Evolutionary conservation across 306 rosid species (phyloP).

Genomic region (Fragaria ananassa): DNA sequence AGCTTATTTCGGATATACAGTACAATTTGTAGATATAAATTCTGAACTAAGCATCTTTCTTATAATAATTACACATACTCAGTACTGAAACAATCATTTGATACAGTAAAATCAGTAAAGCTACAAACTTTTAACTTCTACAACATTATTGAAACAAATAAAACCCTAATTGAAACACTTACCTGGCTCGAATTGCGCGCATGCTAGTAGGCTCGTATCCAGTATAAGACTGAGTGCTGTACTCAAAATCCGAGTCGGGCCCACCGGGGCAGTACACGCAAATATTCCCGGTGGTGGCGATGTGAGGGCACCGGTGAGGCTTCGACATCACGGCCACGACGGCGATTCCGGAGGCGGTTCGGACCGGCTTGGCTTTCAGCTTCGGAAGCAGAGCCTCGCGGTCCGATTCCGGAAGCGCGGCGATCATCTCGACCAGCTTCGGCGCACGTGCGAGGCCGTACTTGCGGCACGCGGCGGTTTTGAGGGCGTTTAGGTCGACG

Average conservation of each 20-base stretch:
- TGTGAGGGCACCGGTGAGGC: constrained; percentile 96
- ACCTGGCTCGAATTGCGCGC: constrained; percentile 99
- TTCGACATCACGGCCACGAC: constrained; percentile 98
- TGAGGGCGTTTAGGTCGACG: constrained; percentile 86
- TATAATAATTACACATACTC: not conserved
- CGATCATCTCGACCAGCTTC: constrained; percentile 95
- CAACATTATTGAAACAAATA: not conserved
- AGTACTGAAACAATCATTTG: not conserved
- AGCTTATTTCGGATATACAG: not conserved
- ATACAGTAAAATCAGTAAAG: not conserved
- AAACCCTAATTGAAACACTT: not conserved
- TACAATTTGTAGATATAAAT: not conserved
- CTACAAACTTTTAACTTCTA: not conserved
- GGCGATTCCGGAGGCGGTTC: constrained; percentile 92
- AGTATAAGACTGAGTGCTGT: constrained; percentile 93
- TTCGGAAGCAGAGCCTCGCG: constrained; percentile 81
- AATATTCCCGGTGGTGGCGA: constrained; percentile 90
- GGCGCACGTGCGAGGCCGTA: constrained; percentile 95
- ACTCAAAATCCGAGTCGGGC: constrained; percentile 96
- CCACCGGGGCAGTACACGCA: constrained; percentile 98
- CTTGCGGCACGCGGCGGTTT: constrained; percentile 92
- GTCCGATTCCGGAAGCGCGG: constrained; percentile 83
- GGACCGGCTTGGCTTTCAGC: constrained; percentile 93
- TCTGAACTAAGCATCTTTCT: not conserved
- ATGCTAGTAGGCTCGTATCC: constrained; percentile 98